Conservation (phyloP, 2,329 filamentous ascomycete species). For the Talaromyces sp. region DNA sequence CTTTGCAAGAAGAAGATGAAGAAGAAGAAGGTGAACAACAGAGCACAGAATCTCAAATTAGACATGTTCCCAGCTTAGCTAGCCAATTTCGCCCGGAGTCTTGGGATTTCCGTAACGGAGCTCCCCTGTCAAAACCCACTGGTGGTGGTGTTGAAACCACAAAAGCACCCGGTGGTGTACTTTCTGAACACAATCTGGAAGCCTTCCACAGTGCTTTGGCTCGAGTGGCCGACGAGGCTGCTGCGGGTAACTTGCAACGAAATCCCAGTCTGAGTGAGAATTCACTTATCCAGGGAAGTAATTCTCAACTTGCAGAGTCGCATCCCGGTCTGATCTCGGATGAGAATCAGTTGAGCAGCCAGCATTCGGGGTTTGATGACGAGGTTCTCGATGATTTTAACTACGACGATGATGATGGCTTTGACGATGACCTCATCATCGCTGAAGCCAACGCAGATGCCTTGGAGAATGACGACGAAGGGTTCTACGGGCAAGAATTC, state of each 20-base stretch:
- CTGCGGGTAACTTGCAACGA: conserved; percentile 68
- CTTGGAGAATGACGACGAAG: conserved; percentile 84
- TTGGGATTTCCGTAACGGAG: conserved; percentile 14
- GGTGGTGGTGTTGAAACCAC: conserved; percentile 29
- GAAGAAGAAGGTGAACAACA: background rate
- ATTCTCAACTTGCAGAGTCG: conserved; percentile 34
- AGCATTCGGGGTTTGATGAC: conserved; percentile 36
- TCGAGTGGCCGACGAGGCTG: conserved; percentile 71
- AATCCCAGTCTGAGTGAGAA: conserved; percentile 47
- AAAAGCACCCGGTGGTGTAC: conserved; percentile 30
- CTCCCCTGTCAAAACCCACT: conserved; percentile 24
- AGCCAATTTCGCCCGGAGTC: conserved; percentile 26
- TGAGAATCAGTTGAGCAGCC: conserved; percentile 44
- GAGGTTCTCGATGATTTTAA: conserved; percentile 44
- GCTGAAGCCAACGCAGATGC: conserved; percentile 93
- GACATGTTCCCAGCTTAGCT: conserved; percentile 33
- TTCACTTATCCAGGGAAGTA: conserved; percentile 33
- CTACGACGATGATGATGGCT: conserved; percentile 59
- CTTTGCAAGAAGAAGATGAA: background rate
- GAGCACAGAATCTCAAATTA: conserved; percentile 20
- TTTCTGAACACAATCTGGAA: conserved; percentile 56
- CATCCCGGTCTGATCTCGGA: conserved; percentile 46
- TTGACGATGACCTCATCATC: conserved; percentile 85
- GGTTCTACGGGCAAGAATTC: conserved; percentile 94
- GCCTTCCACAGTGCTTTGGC: conserved; percentile 81